A percentile compares a stretch with the other conserved stretches of the same genome.
Evolutionary conservation across 805 yeast genomes (phyloP).

Genomic region (Kazachstania psychrophila): DNA sequence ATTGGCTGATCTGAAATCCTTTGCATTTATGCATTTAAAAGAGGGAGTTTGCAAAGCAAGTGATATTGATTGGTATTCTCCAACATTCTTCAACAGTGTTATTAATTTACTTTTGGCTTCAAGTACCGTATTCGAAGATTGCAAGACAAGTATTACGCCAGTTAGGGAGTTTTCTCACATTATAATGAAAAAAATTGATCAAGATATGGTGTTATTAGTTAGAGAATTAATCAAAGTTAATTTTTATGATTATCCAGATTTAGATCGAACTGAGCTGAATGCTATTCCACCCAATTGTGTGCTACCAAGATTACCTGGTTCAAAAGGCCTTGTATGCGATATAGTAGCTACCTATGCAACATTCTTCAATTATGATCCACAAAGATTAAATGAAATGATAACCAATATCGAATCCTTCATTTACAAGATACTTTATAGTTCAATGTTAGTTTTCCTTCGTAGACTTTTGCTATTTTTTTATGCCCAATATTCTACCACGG

Average conservation of each 20-base stretch:
- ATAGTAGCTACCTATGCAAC: too few relatives aligned
- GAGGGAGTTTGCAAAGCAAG: too few relatives aligned
- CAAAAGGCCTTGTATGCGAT: too few relatives aligned
- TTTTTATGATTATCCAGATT: slow-evolving; percentile 7
- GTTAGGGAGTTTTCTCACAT: slow-evolving; percentile 2
- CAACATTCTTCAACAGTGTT: too few relatives aligned
- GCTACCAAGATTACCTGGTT: too few relatives aligned
- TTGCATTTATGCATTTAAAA: not conserved
- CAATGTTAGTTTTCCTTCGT: slow-evolving; percentile 14
- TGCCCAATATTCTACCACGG: slow-evolving; percentile 10
- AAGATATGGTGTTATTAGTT: slow-evolving; percentile 8
- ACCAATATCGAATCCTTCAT: not conserved
- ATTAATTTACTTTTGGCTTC: too few relatives aligned
- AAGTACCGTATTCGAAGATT: too few relatives aligned
- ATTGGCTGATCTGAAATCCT: slow-evolving; percentile 30
- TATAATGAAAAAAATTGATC: slow-evolving; percentile 10
- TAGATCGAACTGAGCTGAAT: too few relatives aligned
- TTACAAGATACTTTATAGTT: slow-evolving; percentile 3
- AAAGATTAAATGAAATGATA: not conserved
- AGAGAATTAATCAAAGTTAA: slow-evolving; percentile 6
- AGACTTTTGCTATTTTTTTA: slow-evolving; percentile 11
- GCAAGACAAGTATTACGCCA: too few relatives aligned
- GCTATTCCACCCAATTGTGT: too few relatives aligned
- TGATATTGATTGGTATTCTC: too few relatives aligned
- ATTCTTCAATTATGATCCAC: too few relatives aligned